Base-by-base conservation (phyloP, 805 yeast genomes). In the Saturnispora besseyi region DNA sequence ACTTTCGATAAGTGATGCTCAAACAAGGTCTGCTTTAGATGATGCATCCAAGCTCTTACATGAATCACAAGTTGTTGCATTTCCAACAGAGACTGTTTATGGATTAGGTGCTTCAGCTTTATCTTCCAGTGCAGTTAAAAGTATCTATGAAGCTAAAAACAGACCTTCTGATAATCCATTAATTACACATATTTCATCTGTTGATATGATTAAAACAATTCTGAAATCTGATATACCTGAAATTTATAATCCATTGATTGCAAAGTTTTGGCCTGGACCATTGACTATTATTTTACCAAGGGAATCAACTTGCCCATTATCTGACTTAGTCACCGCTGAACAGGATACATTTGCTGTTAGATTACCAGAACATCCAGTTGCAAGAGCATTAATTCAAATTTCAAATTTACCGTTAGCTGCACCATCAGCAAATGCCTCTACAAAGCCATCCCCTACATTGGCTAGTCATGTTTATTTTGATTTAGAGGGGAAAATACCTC, bases 41-140 rank as follows among this genome's bases (percentile, higher is more conserved):
- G 65, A 65, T 18, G 97, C 96, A 5, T 81, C 88, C 0, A 57
- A 68, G 2, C 66, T 81, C 4, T 64, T 89, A 4, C 63, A 69
- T 15, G 64, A 65, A 2, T 62, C 74, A 36, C 70, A 79, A 28
- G 88, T 83, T 0, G 89, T 93, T 12, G 98, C 91, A 0, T 90
- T 93, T 59, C 99, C 99, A 2, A 87, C 99, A 0, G 99, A 93
- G 62, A 93, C 99, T 0, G 99, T 93, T 0, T 93, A 93, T 64
- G 99, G 99, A 0, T 73, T 93, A 1, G 99, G 96, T 0, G 99
- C 93, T 1, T 83, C 90, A 3, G 86, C 95, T 0, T 69, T 87
- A 45, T 74, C 72, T 48, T 88, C 88, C 48, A 79, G 77, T 5
- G 77, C 95, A 0, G 96, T 90, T 2, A 63, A 66, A 51, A 77